Conservation (phyloP, 2,329 filamentous ascomycete species). For the Scytalidium lignicola region DNA sequence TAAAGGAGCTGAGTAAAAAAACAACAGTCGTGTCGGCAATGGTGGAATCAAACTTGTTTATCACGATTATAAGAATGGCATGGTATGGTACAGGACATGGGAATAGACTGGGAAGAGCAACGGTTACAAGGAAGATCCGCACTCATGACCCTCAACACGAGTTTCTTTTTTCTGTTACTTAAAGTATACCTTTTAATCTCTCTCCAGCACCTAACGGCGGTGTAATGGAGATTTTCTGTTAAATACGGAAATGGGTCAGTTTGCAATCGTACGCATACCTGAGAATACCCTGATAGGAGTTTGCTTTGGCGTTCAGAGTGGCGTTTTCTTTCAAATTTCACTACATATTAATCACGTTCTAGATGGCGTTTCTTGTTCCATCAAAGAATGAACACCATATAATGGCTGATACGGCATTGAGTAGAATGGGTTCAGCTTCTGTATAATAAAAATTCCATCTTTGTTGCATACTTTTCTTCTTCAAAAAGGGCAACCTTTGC, state of each 20-base stretch:
- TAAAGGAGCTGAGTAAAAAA: conserved; percentile 46
- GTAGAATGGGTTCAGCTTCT: too few relatives aligned
- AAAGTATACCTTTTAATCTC: neutral
- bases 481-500: too few relatives aligned
- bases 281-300: too few relatives aligned
- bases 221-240: neutral
- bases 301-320: too few relatives aligned
- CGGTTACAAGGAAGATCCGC: neutral
- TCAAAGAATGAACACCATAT: too few relatives aligned
- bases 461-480: too few relatives aligned
- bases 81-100: neutral
- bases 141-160: neutral
- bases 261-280: neutral
- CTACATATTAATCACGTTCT: too few relatives aligned
- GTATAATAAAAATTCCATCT: too few relatives aligned
- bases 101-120: neutral
- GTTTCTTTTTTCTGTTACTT: neutral
- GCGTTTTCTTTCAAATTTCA: too few relatives aligned
- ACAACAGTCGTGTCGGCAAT: neutral
- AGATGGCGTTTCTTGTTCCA: too few relatives aligned
- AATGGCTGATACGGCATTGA: too few relatives aligned
- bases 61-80: neutral
- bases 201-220: conserved; percentile 11
- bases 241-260: neutral
- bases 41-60: neutral